Evolutionary conservation across 371 early-diverging fungal species (phyloP), one percentile per base, ranked within the genome.

Genomic region (Actinomucor elegans): DNA sequence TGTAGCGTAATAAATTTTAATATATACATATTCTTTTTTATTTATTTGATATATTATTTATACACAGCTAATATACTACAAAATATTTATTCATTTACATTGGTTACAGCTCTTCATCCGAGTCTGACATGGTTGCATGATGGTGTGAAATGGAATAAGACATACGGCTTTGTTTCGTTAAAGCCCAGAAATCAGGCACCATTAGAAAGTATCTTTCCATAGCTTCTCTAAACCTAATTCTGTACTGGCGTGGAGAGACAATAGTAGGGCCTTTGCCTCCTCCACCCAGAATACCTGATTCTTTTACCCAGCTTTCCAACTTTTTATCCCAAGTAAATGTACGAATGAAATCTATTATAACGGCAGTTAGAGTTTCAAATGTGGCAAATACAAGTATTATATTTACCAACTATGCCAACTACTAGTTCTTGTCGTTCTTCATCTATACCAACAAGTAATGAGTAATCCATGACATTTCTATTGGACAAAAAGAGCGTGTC

Each of bases 311-410:
- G 51, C 86, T 91, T 62, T 98, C 98, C n/a, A 98, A 60, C 61
- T 90, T 91, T 73, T 97, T 98, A 67, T 96, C 96, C 97, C 97
- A 97, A 0, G 97, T 98, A 64, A 93, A 98, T 0, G 96, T 93
- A 28, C 97, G 85, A 45, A 97, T 96, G 67, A 94, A 97, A 65
- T 98, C 98, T 84, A 38, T n/a, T n/a, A n/a, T n/a, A n/a, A n/a
- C n/a, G n/a, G n/a, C n/a, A n/a, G n/a, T n/a, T n/a, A n/a, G n/a
- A n/a, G n/a, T n/a, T 5, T 34, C 15, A 34, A 10, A 34, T 34
- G 9, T 15, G n/a, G 17, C 5, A 37, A 41, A 33, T 24, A 33
- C 15, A 7, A 34, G 27, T 21, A 32, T 27, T 48, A 20, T 41
- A 45, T 79, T 61, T 78, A 90, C 90, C 90, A 31, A 98, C 95